These are phyloP conservation scores for Thyridium curvatum DNA, from an alignment of 2,329 filamentous ascomycete genomes.

Conservation along the genomic window DNA sequence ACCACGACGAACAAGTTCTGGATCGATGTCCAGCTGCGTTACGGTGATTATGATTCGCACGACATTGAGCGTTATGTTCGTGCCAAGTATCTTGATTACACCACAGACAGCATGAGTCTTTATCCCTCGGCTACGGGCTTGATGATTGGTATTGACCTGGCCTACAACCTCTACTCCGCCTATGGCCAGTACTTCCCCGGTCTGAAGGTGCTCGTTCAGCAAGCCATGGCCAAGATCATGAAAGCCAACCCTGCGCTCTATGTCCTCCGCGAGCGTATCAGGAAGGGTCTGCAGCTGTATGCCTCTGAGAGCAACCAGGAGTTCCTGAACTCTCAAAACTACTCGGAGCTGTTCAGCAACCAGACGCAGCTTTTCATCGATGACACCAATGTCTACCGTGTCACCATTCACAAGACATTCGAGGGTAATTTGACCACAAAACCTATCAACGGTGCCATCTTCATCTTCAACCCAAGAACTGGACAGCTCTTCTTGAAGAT, in stretches of 20 bases:
- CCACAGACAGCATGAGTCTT: constrained; percentile 96
- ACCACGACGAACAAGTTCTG: constrained; percentile 99
- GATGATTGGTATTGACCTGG: constrained; percentile 96
- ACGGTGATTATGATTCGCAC: constrained; percentile 97
- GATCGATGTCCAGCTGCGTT: constrained; percentile 93
- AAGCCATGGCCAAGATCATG: constrained; percentile 99
- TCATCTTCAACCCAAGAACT: constrained; percentile 99
- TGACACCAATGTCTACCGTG: constrained; percentile 98
- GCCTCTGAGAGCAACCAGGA: constrained; percentile 98
- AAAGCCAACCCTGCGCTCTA: constrained; percentile 97
- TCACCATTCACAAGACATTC: constrained; percentile 99
- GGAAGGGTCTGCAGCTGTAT: constrained; percentile 96
- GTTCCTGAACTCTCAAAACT: constrained; percentile 98
- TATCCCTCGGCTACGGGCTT: constrained; percentile 94
- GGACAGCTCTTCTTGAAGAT: constrained; percentile 98
- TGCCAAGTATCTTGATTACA: constrained; percentile 98
- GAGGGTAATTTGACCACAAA: constrained; percentile 99
- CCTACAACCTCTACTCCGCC: constrained; percentile 96
- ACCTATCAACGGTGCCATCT: constrained; percentile 98
- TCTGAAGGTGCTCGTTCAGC: constrained; percentile 88
- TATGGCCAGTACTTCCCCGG: constrained; percentile 99
- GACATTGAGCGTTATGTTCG: constrained; percentile 97
- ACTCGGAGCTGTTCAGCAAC: constrained; percentile 98
- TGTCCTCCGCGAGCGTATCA: constrained; percentile 92
- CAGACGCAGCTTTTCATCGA: constrained; percentile 99